Evolutionary conservation across 148 eudicot species (phyloP), one percentile per base, ranked within the genome.

Genomic region (Vaccinium corymbosum): DNA sequence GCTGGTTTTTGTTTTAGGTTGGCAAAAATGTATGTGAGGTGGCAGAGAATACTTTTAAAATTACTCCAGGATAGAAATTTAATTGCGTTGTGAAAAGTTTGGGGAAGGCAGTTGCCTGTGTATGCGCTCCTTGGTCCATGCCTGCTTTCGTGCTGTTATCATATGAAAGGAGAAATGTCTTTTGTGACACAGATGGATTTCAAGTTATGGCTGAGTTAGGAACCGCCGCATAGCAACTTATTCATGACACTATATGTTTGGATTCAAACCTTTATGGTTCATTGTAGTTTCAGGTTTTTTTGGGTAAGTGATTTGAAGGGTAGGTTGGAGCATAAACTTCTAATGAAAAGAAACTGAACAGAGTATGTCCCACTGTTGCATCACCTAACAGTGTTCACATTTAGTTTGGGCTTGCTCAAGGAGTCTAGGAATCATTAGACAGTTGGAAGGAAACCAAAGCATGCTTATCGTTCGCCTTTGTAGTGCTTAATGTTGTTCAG

Each of bases 351-450:
- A n/a, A 75, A 22, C 79, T 46, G 79, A 48, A 4, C 8, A 20
- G 79, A 75, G 52, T 75, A 75, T 38, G 9, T 61, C 10, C 25
- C 2, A 56, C 25, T 20, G 64, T 52, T 25, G 73, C 73, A 13
- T 68, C 38, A 13, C 73, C 16, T 27, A 25, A 25, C 73, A 0
- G 29, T 3, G 16, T 22, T 27, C 35, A 12, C 6, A 66, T 0
- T 25, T 66, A 27, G 72, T 25, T 66, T 66, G 72, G 15, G 35
- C 72, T 66, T 27, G 38, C 73, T 68, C 32, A 6, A 66, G 71
- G 32, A 64, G 72, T 66, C 72, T 66, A 66, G 72, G 38, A 22
- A 71, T 71, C 46, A 71, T 71, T 71, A 14, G 46, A 71, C 75
- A 32, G 42, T 71, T 71, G 46, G 35, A 71, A 32, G 75, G 38